Conservation (phyloP, 2,329 filamentous ascomycete species). For the Scedosporium boydii region DNA sequence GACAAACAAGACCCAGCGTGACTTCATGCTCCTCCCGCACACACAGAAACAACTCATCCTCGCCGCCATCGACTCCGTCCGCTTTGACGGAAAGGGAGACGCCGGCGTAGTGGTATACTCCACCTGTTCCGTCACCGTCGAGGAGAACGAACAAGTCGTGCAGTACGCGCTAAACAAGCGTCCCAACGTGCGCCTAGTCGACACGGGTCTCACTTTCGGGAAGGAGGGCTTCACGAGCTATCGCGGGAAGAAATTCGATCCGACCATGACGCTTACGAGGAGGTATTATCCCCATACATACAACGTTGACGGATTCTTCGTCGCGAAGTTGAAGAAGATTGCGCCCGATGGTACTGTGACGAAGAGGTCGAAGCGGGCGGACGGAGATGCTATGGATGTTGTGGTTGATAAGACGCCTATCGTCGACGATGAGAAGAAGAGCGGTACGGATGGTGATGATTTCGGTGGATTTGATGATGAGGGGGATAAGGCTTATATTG, state of each 20-base stretch:
- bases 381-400: constrained; percentile 18
- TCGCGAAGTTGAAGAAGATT: constrained; percentile 93
- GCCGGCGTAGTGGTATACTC: constrained; percentile 96
- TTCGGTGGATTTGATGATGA: constrained; percentile 71
- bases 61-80: constrained; percentile 87
- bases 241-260: constrained; percentile 85
- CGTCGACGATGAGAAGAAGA: constrained; percentile 31
- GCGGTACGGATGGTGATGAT: constrained; percentile 28
- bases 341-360: constrained; percentile 48
- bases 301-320: constrained; percentile 97
- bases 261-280: constrained; percentile 70
- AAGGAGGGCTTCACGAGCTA: constrained; percentile 87
- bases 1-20: constrained; percentile 93
- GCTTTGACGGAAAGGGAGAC: constrained; percentile 73
- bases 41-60: constrained; percentile 90
- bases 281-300: constrained; percentile 85
- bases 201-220: constrained; percentile 82
- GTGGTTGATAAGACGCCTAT: constrained; percentile 61
- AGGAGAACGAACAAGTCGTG: constrained; percentile 85
- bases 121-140: constrained; percentile 87
- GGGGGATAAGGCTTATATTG: constrained; percentile 62
- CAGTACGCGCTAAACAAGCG: constrained; percentile 87
- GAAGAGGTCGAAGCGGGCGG: constrained; percentile 24
- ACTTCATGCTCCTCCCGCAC: constrained; percentile 90
- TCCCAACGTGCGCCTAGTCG: constrained; percentile 87